Base-by-base conservation (phyloP, 768 basidiomycete genomes). In the Suillus paluster region DNA sequence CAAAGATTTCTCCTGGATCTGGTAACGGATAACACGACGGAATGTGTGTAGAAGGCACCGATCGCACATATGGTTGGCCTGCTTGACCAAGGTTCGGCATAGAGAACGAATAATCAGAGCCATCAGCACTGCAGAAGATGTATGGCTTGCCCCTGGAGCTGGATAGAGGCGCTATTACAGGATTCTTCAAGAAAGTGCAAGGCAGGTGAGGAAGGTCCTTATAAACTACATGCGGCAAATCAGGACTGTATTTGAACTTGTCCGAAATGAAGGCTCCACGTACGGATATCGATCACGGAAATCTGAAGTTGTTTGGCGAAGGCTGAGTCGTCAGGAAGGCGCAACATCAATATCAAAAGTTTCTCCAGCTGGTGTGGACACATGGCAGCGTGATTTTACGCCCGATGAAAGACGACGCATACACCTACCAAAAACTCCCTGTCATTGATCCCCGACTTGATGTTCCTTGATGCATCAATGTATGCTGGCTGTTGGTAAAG, bases 131-230 rank as follows among this genome's bases (percentile, higher is more conserved):
- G 48, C 90, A 83, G 67, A 78, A 87, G 5, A 81, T 81, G 62
- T 88, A 89, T 39, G 78, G 65, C 27, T 79, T 66, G 27, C 68
- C 45, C 10, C 70, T 70, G 33, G 10, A 50, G 49, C 27, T 30
- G 17, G 49, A 19, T 27, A 19, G 10, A 19, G 27, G 10, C 17
- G 27, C 19, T 9, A 27, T 30, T n/a, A n/a, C 10, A n/a, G 27
- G 49, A 30, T 25, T 30, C 27, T 50, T 50, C 27, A 50, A 50
- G 49, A 50, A 50, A 27, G 27, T 79, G 54, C 72, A 75, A 11
- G 90, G 87, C 5, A 92, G 91, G 64, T 92, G 92, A 4, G 91
- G 90, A 39, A 94, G 83, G 72, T 92, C 92, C 63, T 89, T 86
- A 79, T 88, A 92, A 45, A 92, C 89, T 90, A 71, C 45, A 57